Conservation (phyloP, 2,329 filamentous ascomycete genomes). For the Xylariaceae sp. region DNA sequence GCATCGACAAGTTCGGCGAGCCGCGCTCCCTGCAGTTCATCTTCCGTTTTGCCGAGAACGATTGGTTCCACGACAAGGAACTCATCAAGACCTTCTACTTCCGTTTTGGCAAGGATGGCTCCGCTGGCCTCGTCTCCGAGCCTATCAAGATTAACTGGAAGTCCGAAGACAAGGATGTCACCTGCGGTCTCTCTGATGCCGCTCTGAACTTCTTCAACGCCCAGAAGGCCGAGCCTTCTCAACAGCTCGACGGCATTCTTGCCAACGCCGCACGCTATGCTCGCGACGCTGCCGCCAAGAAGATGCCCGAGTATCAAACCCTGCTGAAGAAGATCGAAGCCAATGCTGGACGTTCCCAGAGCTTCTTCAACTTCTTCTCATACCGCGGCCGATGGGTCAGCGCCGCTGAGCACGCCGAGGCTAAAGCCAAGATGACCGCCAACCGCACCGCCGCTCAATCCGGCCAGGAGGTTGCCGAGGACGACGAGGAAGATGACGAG, state of each 20-base stretch:
- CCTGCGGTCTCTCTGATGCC: conserved; percentile 56
- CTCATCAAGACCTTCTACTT: conserved; percentile 65
- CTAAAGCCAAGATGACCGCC: conserved; percentile 36
- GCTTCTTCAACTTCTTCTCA: conserved; percentile 69
- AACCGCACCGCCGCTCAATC: conserved; percentile 27
- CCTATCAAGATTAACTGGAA: conserved; percentile 64
- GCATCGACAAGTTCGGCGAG: conserved; percentile 43
- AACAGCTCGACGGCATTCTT: conserved; percentile 32
- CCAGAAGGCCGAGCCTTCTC: conserved; percentile 40
- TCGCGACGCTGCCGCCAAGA: conserved; percentile 26
- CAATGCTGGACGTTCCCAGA: conserved; percentile 37
- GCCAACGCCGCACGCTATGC: conserved; percentile 25
- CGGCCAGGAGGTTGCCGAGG: conserved; percentile 31
- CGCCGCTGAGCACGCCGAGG: conserved; percentile 55
- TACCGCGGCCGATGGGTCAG: conserved; percentile 56
- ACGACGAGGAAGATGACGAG: conserved; percentile 29
- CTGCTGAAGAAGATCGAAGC: conserved; percentile 24
- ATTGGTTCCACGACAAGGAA: conserved; percentile 55
- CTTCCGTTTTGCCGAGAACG: conserved; percentile 53
- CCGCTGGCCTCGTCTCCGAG: conserved; percentile 59
- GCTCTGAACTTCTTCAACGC: conserved; percentile 54
- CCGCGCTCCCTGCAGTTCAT: conserved; percentile 57
- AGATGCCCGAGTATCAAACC: conserved; percentile 27
- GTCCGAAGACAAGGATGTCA: conserved; percentile 55
- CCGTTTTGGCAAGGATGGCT: conserved; percentile 52